A percentile compares a stretch with the other conserved stretches of the same genome.
Evolutionary conservation across 2,329 filamentous ascomycete genomes (phyloP).

Genomic region (Aspergillus terreus): DNA sequence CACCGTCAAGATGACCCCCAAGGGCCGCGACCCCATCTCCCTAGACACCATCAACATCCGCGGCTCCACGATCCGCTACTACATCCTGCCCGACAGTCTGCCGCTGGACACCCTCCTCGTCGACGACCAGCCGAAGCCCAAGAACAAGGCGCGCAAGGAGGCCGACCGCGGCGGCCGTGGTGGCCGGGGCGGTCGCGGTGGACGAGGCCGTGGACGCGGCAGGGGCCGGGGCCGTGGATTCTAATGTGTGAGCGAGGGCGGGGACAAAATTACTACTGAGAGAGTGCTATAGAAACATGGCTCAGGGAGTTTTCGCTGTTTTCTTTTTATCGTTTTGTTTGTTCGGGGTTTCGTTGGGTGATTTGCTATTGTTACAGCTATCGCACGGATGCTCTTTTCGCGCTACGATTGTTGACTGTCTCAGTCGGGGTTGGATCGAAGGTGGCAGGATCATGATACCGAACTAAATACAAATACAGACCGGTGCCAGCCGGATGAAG

Average conservation of each 20-base stretch:
- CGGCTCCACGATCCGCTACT: constrained; percentile 93
- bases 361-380: constrained; percentile 10
- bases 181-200: constrained; percentile 48
- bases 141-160: constrained; percentile 99
- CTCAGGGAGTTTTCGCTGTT: constrained; percentile 9
- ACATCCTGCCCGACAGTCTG: constrained; percentile 91
- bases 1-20: constrained; percentile 93
- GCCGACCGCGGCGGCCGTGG: constrained; percentile 50
- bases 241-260: constrained; percentile 13
- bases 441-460: too few species aligned
- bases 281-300: constrained; percentile 3
- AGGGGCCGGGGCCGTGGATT: constrained; percentile 40
- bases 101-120: constrained; percentile 93
- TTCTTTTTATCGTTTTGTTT: constrained; percentile 10
- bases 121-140: constrained; percentile 95
- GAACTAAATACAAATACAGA: too few species aligned
- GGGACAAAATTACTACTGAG: too few species aligned
- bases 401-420: too few species aligned
- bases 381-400: neutral
- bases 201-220: constrained; percentile 51
- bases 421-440: too few species aligned
- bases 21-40: constrained; percentile 78
- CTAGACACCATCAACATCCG: constrained; percentile 97
- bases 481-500: too few species aligned
- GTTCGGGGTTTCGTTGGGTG: constrained; percentile 15